Evolutionary conservation across 169 alveolate species (phyloP).

Genomic region (Plasmodium falciparum): DNA sequence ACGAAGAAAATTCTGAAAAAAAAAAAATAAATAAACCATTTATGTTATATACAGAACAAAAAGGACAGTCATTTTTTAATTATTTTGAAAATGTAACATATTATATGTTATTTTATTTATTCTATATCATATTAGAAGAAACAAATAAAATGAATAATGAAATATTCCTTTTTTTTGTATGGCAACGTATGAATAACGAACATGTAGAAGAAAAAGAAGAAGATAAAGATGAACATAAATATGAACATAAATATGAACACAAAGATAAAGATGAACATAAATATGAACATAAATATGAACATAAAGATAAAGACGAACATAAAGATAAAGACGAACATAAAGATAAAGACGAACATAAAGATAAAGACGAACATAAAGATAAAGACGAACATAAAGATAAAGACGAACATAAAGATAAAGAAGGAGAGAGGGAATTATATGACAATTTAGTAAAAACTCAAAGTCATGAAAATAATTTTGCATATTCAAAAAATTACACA

Average conservation of each 20-base stretch:
- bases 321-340: not conserved
- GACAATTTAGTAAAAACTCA: not conserved
- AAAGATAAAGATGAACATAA: not conserved
- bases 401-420: not conserved
- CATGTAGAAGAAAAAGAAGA: not conserved
- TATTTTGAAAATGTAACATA: slow-evolving; percentile 38
- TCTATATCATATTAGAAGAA: slow-evolving; percentile 23
- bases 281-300: not conserved
- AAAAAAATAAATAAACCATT: not conserved
- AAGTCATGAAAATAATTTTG: not conserved
- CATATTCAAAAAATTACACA: not conserved
- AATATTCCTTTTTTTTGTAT: slow-evolving; percentile 56
- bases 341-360: too few species aligned
- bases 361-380: too few species aligned
- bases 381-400: not conserved
- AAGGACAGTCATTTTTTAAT: not conserved
- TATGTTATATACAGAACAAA: slow-evolving; percentile 12
- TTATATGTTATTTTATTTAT: slow-evolving; percentile 28
- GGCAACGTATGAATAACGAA: not conserved
- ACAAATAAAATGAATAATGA: slow-evolving; percentile 45
- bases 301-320: not conserved
- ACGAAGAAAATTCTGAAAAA: not conserved
- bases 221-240: too few species aligned
- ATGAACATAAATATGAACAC: not conserved
- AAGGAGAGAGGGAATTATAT: not conserved